phyloP scores from a whole-genome alignment of 2,329 filamentous ascomycete genomes.

The Metarhizium humberi region DNA sequence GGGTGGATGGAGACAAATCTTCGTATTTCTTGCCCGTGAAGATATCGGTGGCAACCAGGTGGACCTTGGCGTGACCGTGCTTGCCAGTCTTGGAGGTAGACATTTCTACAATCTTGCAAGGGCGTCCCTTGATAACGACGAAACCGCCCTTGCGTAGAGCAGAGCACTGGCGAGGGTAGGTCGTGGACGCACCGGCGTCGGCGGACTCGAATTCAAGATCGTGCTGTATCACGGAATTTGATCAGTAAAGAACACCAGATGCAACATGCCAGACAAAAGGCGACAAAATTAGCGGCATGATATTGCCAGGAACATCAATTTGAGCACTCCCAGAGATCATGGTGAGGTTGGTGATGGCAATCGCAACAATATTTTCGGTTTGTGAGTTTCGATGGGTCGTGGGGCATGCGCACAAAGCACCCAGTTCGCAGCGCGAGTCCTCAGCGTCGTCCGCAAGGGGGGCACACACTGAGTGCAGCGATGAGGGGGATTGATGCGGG shows the following conservation, averaged over 20 bases:
- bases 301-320: neutral
- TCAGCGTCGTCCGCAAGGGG: neutral
- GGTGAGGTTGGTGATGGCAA: neutral
- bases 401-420: conserved; percentile 14
- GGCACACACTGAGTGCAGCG: conserved; percentile 1
- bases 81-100: conserved; percentile 99
- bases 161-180: conserved; percentile 98
- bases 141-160: conserved; percentile 98
- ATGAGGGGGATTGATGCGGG: conserved; percentile 34
- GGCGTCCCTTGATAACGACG: conserved; percentile 97
- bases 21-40: conserved; percentile 99
- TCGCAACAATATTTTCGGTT: conserved; percentile 6
- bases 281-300: neutral
- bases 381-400: conserved; percentile 15
- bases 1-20: conserved; percentile 96
- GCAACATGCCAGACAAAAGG: neutral
- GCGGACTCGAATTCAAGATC: conserved; percentile 76
- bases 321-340: neutral
- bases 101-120: conserved; percentile 99
- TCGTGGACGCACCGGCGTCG: conserved; percentile 91
- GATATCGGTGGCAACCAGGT: conserved; percentile 95
- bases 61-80: conserved; percentile 99
- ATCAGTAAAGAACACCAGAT: conserved; percentile 8
- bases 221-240: conserved; percentile 38
- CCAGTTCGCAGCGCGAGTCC: neutral